A percentile compares a stretch with the other conserved stretches of the same genome.
These are phyloP conservation scores for Collybia nuda DNA, from an alignment of 768 basidiomycete species.

Conservation along the genomic window DNA sequence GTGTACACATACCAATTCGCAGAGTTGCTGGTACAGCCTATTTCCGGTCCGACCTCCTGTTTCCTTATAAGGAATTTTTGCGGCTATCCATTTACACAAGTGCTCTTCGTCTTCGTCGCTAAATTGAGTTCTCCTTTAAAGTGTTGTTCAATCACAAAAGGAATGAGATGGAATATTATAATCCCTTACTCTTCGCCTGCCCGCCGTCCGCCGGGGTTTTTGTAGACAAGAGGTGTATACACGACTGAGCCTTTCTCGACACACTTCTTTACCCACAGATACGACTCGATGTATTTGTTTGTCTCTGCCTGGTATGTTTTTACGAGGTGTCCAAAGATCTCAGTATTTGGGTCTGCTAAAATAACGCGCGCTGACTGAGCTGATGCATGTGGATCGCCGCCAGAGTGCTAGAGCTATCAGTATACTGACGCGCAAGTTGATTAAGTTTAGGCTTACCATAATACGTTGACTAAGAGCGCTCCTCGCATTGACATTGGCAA, in stretches of 20 bases:
- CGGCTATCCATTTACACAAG: conserved; percentile 77
- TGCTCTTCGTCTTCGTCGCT: conserved; percentile 75
- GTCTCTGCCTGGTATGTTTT: conserved; percentile 69
- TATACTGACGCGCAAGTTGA: conserved; percentile 1
- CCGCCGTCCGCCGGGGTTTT: conserved; percentile 80
- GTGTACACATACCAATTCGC: conserved; percentile 53
- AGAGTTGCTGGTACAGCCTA: conserved; percentile 78
- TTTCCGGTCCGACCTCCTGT: conserved; percentile 83
- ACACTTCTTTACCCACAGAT: conserved; percentile 83
- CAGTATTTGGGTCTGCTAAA: conserved; percentile 78
- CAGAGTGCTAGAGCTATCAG: conserved; percentile 58
- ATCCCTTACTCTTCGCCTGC: conserved; percentile 77
- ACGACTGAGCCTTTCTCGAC: conserved; percentile 64
- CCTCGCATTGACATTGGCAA: conserved; percentile 75
- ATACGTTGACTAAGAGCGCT: conserved; percentile 67
- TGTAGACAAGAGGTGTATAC: conserved; percentile 78
- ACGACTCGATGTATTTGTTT: conserved; percentile 78
- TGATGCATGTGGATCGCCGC: conserved; percentile 73
- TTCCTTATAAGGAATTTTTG: conserved; percentile 82
- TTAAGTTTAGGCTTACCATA: conserved; percentile 42
- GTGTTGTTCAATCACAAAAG: neutral
- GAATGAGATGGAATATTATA: neutral
- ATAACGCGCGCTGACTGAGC: conserved; percentile 74
- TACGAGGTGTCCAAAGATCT: conserved; percentile 71
- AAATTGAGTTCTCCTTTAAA: conserved; percentile 70